These are phyloP conservation scores for Takakia lepidozioides DNA, from an alignment of 225 moss, liverwort and hornwort species.

Conservation along the genomic window DNA sequence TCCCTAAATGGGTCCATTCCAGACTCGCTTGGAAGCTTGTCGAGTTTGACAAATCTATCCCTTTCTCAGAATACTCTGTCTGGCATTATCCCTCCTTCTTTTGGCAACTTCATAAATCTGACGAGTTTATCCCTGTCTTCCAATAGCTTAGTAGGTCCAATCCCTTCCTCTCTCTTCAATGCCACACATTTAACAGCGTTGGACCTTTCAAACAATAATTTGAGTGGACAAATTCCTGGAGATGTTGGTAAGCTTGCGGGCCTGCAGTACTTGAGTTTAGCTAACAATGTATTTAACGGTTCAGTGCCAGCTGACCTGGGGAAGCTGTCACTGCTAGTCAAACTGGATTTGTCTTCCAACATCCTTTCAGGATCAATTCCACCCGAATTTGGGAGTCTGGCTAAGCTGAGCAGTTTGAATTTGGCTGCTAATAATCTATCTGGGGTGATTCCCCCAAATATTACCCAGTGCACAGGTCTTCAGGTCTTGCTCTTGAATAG, in stretches of 20 bases:
- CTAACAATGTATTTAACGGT: conserved; percentile 28
- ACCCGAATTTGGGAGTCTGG: conserved; percentile 40
- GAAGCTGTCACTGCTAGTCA: conserved; percentile 23
- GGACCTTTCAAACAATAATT: conserved; percentile 48
- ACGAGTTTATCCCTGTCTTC: conserved; percentile 47
- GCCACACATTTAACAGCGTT: conserved; percentile 26
- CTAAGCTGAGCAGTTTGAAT: conserved; percentile 22
- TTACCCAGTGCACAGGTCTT: conserved; percentile 32
- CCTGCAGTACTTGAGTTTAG: conserved; percentile 35
- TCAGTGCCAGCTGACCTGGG: conserved; percentile 40
- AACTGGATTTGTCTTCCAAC: conserved; percentile 53
- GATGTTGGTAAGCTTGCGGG: conserved; percentile 13
- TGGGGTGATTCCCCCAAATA: conserved; percentile 36
- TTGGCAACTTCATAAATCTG: conserved; percentile 49
- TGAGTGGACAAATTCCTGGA: conserved; percentile 28
- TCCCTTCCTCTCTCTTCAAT: conserved; percentile 40
- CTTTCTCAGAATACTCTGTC: conserved; percentile 49
- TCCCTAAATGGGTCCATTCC: conserved; percentile 50
- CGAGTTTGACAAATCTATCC: conserved; percentile 30
- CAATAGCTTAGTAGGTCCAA: conserved; percentile 52
- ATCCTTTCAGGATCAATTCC: conserved; percentile 40
- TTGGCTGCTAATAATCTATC: conserved; percentile 34
- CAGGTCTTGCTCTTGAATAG: conserved; percentile 18
- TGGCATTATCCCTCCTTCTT: conserved; percentile 34
- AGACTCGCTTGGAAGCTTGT: conserved; percentile 31